phyloP scores from a whole-genome alignment of 2,329 filamentous ascomycete genomes.

The Colletotrichum sp. region DNA sequence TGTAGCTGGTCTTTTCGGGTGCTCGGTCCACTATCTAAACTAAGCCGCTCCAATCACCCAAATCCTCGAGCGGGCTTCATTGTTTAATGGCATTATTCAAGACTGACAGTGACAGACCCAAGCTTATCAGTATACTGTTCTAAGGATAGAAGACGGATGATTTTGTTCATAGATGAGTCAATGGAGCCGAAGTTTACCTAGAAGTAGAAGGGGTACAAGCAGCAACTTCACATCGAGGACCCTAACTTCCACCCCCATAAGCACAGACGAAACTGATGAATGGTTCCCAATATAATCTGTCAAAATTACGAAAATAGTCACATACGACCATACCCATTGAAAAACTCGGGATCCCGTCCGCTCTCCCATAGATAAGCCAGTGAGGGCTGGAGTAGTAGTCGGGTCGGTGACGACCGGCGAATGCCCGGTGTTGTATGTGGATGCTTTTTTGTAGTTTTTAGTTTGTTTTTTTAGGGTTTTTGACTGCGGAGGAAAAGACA shows the following conservation, averaged over 20 bases:
- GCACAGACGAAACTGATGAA: not conserved
- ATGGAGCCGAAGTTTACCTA: not conserved
- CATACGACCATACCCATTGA: not conserved
- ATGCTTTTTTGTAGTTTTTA: not conserved
- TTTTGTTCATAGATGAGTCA: not conserved
- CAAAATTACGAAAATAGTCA: accelerated
- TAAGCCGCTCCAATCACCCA: not conserved
- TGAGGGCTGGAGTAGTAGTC: not conserved
- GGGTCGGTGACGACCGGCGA: not conserved
- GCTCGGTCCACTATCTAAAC: not conserved
- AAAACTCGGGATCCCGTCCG: not conserved
- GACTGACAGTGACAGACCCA: not conserved
- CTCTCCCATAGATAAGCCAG: not conserved
- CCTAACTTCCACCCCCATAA: not conserved
- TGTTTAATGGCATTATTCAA: not conserved
- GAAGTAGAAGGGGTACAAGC: not conserved
- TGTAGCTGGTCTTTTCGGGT: not conserved
- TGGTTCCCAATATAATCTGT: not conserved
- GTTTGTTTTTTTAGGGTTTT: not conserved
- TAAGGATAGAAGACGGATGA: not conserved
- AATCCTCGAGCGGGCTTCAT: not conserved
- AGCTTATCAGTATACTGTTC: not conserved
- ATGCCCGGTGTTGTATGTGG: not conserved
- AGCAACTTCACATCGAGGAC: not conserved
- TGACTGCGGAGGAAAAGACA: not conserved